Evolutionary conservation across 805 yeast species (phyloP).

Genomic region (Ogataea nitratoaversa): DNA sequence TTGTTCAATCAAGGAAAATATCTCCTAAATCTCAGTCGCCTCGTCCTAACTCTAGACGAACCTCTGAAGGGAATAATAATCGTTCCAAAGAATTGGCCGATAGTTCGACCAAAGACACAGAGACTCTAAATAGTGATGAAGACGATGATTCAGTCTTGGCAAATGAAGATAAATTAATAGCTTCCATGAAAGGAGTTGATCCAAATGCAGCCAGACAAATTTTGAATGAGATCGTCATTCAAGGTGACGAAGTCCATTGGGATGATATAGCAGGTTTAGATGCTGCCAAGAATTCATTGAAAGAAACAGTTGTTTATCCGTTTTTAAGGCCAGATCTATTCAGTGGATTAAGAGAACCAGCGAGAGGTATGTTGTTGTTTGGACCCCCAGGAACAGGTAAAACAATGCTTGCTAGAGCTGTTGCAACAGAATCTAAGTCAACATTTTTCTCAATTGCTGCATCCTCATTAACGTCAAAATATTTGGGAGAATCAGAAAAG

Average conservation of each 20-base stretch:
- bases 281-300: conserved; percentile 80
- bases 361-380: conserved; percentile 90
- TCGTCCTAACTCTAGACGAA: conserved; percentile 1
- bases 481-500: conserved; percentile 91
- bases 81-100: conserved; percentile 19
- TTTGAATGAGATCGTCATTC: conserved; percentile 79
- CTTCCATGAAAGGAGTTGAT: conserved; percentile 69
- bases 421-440: conserved; percentile 90
- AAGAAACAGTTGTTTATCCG: conserved; percentile 95
- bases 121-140: conserved; percentile 23
- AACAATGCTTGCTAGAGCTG: conserved; percentile 95
- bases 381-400: conserved; percentile 99
- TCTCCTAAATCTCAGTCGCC: conserved; percentile 7
- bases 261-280: conserved; percentile 92
- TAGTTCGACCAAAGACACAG: conserved; percentile 26
- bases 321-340: conserved; percentile 91
- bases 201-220: conserved; percentile 76
- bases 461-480: conserved; percentile 82
- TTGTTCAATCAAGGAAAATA: conserved; percentile 5
- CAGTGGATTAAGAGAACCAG: conserved; percentile 87
- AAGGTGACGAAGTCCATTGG: conserved; percentile 92
- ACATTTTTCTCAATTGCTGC: conserved; percentile 91
- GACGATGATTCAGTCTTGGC: conserved; percentile 16
- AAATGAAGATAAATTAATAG: conserved; percentile 35
- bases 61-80: conserved; percentile 2